Evolutionary conservation across 1,139 yeast genomes (phyloP).

Genomic region (Kurtzmaniella quercitrusa): DNA sequence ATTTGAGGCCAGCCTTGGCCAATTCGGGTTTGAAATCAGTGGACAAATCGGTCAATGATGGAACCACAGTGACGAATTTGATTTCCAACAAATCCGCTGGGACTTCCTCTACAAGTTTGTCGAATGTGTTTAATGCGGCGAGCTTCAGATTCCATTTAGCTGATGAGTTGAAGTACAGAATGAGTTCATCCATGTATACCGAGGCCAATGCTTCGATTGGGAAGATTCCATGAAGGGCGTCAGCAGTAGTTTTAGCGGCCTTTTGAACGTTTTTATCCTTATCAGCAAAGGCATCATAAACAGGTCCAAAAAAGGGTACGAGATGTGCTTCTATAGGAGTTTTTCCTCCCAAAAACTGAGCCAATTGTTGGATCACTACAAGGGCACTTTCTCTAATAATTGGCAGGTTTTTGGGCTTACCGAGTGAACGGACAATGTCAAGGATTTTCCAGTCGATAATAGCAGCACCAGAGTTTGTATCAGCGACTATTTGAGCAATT

Average conservation of each 20-base stretch:
- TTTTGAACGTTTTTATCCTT: conserved; percentile 84
- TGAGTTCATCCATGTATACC: conserved; percentile 56
- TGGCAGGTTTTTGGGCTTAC: conserved; percentile 71
- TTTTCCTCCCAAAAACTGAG: conserved; percentile 60
- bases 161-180: conserved; percentile 66
- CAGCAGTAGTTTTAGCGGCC: conserved; percentile 71
- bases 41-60: conserved; percentile 81
- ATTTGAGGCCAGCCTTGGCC: conserved; percentile 75
- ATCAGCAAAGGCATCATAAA: conserved; percentile 69
- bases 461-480: conserved; percentile 31
- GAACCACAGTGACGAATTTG: conserved; percentile 74
- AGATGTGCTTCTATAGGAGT: conserved; percentile 76
- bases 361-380: conserved; percentile 64
- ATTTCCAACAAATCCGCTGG: conserved; percentile 85
- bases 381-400: conserved; percentile 74
- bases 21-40: conserved; percentile 97
- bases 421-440: conserved; percentile 59
- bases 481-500: conserved; percentile 20
- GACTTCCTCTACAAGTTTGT: conserved; percentile 70
- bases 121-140: conserved; percentile 71
- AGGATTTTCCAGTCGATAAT: conserved; percentile 63
- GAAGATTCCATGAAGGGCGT: conserved; percentile 62
- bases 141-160: conserved; percentile 94
- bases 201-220: conserved; percentile 81
- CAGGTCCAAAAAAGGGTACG: conserved; percentile 51